Conservation (phyloP, 208 protist species). For the Phytomonas sp. region DNA sequence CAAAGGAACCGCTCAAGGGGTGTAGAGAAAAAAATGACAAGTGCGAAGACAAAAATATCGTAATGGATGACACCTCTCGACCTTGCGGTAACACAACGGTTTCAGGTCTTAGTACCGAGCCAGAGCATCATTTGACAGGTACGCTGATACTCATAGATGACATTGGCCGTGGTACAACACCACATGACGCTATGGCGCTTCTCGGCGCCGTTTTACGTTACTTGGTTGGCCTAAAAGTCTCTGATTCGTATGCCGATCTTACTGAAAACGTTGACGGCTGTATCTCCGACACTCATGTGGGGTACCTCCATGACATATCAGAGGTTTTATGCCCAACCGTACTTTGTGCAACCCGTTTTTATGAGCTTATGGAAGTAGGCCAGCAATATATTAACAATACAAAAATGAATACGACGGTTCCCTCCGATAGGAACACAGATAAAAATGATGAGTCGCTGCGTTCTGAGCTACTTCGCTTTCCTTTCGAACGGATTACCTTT, state of each 20-base stretch:
- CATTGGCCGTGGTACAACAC: conserved; percentile 91
- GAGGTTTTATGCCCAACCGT: conserved; percentile 4
- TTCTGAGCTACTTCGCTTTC: conserved; percentile 15
- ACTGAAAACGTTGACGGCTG: background rate
- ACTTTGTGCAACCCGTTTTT: conserved; percentile 63
- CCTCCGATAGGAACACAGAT: background rate
- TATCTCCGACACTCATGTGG: background rate
- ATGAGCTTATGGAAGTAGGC: conserved; percentile 33
- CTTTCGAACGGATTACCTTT: conserved; percentile 29
- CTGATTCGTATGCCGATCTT: background rate
- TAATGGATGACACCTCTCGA: background rate
- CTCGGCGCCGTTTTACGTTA: conserved; percentile 54
- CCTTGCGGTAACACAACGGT: background rate
- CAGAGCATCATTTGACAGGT: background rate
- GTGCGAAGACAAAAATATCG: background rate
- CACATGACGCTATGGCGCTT: conserved; percentile 76
- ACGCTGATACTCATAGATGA: conserved; percentile 91
- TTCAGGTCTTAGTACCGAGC: background rate
- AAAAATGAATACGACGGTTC: background rate
- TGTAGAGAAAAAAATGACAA: background rate
- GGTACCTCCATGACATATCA: background rate
- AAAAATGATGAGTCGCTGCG: background rate
- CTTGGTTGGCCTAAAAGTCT: conserved; percentile 17
- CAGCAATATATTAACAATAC: background rate
- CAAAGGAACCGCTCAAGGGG: background rate